Base-by-base conservation (phyloP, 441 rosid species). In the Bocquillonia castaneifolia region DNA sequence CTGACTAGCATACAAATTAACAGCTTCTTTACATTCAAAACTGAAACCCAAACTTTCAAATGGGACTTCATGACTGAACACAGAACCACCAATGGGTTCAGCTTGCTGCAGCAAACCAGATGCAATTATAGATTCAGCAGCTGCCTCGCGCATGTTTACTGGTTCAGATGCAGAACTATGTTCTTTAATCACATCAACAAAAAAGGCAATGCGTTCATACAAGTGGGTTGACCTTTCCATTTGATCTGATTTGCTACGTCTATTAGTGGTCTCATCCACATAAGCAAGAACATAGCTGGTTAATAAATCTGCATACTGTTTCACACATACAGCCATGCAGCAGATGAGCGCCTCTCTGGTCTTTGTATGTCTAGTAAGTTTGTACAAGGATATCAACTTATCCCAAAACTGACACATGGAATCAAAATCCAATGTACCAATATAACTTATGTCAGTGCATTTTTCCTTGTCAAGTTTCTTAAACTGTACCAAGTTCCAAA, bases 71-170 rank as follows among this genome's bases (percentile, higher is more conserved):
- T 48, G 74, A 75, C 70, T 74, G 64, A 66, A 74, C 77, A 87
- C 80, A 45, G 75, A 81, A 53, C 84, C 78, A 74, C 89, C 86
- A 39, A 90, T 74, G 40, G 81, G 62, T 76, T 80, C 88, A 26
- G 97, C 97, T 76, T 87, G 97, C 81, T 83, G 93, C 53, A 94
- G 81, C 75, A 94, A 74, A 72, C 98, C 88, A 15, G 98, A 92
- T 57, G 97, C 97, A 71, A 87, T 60, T 54, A 92, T 79, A 60
- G 99, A 87, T 70, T 88, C 98, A 61, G 93, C 89, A 51, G 93
- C 90, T 64, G 96, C 97, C 69, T 77, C 76, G 32, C 98, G 98
- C 80, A 87, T 81, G 82, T 79, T 88, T 63, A 86, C 88, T 53
- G 86, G 91, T 85, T 88, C 92, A 42, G 96, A 86, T 67, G 99